phyloP scores from a whole-genome alignment of 2,329 filamentous ascomycete species.

The Ophiostoma tasmaniense region DNA sequence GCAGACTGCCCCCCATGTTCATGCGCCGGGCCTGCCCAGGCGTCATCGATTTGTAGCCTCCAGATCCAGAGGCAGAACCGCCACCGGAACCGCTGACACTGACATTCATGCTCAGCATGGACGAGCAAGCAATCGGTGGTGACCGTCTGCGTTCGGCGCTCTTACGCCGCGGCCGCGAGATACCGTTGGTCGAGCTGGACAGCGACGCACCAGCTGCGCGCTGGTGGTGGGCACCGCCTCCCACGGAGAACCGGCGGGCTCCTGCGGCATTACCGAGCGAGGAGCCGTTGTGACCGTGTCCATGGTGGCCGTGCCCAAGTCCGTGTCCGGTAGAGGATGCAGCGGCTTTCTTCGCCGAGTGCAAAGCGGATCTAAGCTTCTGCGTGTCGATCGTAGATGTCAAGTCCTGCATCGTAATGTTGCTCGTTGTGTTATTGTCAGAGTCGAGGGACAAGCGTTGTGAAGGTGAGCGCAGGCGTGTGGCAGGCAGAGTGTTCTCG shows the following conservation, averaged over 20 bases:
- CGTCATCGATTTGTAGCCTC: slow-evolving; percentile 33
- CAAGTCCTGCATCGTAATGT: slow-evolving; percentile 7
- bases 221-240: slow-evolving; percentile 24
- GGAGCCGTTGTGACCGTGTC: neutral
- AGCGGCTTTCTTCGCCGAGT: slow-evolving; percentile 40
- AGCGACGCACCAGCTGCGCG: slow-evolving; percentile 27
- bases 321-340: slow-evolving; percentile 25
- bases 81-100: slow-evolving; percentile 26
- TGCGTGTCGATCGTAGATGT: slow-evolving; percentile 42
- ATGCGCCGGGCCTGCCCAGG: slow-evolving; percentile 49
- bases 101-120: slow-evolving; percentile 25
- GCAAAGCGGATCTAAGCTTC: slow-evolving; percentile 48
- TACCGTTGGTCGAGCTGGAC: slow-evolving; percentile 46
- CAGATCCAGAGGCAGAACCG: neutral
- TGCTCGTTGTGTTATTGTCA: slow-evolving; percentile 1
- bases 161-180: slow-evolving; percentile 43
- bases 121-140: slow-evolving; percentile 46
- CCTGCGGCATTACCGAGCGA: slow-evolving; percentile 4
- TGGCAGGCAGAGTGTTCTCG: slow-evolving; percentile 42
- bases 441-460: slow-evolving; percentile 16
- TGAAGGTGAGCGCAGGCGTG: slow-evolving; percentile 16
- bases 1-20: slow-evolving; percentile 41
- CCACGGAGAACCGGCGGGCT: slow-evolving; percentile 14
- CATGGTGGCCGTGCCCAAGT: neutral
- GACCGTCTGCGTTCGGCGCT: slow-evolving; percentile 43